These are phyloP conservation scores for Cairneyella variabilis DNA, from an alignment of 495 filamentous ascomycete genomes.

Conservation along the genomic window DNA sequence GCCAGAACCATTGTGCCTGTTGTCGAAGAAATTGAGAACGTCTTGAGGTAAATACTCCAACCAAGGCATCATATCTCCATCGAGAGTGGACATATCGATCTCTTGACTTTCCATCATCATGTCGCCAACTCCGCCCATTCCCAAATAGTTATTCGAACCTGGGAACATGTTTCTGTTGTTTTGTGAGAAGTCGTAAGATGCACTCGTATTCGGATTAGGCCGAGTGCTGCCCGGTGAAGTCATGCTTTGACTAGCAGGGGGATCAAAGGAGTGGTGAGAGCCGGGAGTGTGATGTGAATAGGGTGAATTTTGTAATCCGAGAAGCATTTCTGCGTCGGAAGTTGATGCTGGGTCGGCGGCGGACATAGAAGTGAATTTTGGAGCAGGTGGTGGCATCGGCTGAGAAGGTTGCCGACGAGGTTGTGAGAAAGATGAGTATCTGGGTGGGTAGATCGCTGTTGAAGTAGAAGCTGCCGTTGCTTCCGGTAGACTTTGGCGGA, in stretches of 20 bases:
- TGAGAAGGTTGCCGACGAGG: conserved; percentile 36
- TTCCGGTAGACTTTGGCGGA: conserved; percentile 45
- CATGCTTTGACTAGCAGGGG: conserved; percentile 25
- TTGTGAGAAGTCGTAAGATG: conserved; percentile 28
- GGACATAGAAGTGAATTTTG: conserved; percentile 18
- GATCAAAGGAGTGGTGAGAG: conserved; percentile 20
- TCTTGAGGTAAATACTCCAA: conserved; percentile 65
- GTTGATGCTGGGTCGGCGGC: conserved; percentile 16
- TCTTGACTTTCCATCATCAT: conserved; percentile 72
- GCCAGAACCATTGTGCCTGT: not conserved
- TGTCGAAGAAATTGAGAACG: conserved; percentile 52
- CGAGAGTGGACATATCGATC: conserved; percentile 56
- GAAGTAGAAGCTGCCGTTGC: conserved; percentile 33
- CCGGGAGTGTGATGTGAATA: conserved; percentile 20
- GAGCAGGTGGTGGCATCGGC: conserved; percentile 18
- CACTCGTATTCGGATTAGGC: conserved; percentile 24
- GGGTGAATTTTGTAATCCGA: conserved; percentile 27
- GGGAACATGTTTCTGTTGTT: conserved; percentile 18
- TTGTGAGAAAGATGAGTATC: conserved; percentile 33
- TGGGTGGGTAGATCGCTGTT: conserved; percentile 41
- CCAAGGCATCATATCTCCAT: conserved; percentile 61
- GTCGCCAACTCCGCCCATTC: conserved; percentile 36
- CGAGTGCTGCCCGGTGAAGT: conserved; percentile 26
- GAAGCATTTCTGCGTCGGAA: conserved; percentile 28
- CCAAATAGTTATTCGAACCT: conserved; percentile 34